Base-by-base conservation (phyloP, 2,329 filamentous ascomycete species). In the Ciborinia camelliae region DNA sequence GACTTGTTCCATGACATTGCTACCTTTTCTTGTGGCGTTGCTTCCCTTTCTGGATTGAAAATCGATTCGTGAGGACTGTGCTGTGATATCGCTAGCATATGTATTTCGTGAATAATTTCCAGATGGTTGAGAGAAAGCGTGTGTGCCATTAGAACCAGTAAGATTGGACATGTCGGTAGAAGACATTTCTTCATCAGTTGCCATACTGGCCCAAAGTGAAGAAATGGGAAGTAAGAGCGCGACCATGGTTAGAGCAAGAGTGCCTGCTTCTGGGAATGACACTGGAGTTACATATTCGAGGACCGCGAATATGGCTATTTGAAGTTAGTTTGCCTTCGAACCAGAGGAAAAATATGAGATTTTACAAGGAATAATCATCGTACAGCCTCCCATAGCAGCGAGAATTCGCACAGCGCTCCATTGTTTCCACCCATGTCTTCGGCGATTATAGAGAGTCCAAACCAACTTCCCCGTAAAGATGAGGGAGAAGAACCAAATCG, bases 301-400 rank as follows among this genome's bases (percentile, higher is more conserved):
- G 55, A 84, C 78, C 1, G 84, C 82, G 73, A 90, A 86, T 67
- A 88, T 78, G 30, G 83, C 87, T 89, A 66, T 55, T 18, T 32
- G 68, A 59, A 70, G 66, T 58, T 63, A 63, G 54, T 51, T 43
- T 30, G 48, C 53, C 53, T 61, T n/a, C n/a, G 10, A 28, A 43
- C 10, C 52, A n/a, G 37, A 35, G 45, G n/a, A 45, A 2, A 30
- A 23, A 51, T 3, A 61, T 10, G 52, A 28, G n/a, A 26, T 67
- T 80, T 76, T 78, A 87, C 86, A 82, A 73, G 87, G 87, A 67
- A 89, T 78, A 41, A 86, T 72, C 79, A 90, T 80, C 1, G 86
- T 89, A 75, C 89, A 86, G 67, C 84, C 86, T 55, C 85, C 84
- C 82, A 89, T 88, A 70, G 89, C 82, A 73, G 87, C 87, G 67